Conservation (phyloP, 371 early-diverging fungal genomes). For the Apophysomyces ossiformis region DNA sequence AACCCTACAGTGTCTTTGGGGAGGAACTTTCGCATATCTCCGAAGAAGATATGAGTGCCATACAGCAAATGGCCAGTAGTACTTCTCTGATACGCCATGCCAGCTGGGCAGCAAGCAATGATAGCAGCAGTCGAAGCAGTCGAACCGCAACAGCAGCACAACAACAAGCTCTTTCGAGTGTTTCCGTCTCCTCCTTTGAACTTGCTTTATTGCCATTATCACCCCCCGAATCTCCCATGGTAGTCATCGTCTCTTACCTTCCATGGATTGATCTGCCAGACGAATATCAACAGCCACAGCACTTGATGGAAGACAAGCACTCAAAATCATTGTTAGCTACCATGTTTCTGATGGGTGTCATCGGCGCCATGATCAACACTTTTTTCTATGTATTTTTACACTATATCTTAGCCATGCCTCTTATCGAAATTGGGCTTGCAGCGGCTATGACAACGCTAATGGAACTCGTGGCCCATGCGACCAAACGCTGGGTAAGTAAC, state of each 20-base stretch:
- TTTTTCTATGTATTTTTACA: slow-evolving; percentile 38
- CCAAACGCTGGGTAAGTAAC: slow-evolving; percentile 31
- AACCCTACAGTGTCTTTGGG: slow-evolving; percentile 53
- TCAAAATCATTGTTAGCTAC: slow-evolving; percentile 25
- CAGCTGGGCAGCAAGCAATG: slow-evolving; percentile 23
- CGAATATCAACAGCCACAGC: slow-evolving; percentile 4
- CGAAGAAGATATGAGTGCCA: slow-evolving; percentile 44
- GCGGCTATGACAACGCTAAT: slow-evolving; percentile 22
- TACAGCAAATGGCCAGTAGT: slow-evolving; percentile 32
- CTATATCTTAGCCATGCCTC: slow-evolving; percentile 27
- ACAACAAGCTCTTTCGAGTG: slow-evolving; percentile 12
- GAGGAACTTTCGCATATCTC: slow-evolving; percentile 52
- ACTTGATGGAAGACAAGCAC: slow-evolving; percentile 21
- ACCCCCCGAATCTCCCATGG: slow-evolving; percentile 32
- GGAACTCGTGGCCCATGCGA: slow-evolving; percentile 24
- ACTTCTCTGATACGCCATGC: slow-evolving; percentile 8
- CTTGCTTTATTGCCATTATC: slow-evolving; percentile 37
- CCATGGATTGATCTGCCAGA: background rate
- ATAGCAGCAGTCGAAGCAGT: slow-evolving; percentile 17
- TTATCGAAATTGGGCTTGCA: slow-evolving; percentile 25
- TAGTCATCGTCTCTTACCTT: slow-evolving; percentile 16
- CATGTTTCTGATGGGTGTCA: slow-evolving; percentile 32
- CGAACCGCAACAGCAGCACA: slow-evolving; percentile 17
- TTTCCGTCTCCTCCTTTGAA: slow-evolving; percentile 31
- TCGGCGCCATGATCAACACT: slow-evolving; percentile 30